Base-by-base conservation (phyloP, 1,284 basidiomycete species). In the Abortiporus biennis region DNA sequence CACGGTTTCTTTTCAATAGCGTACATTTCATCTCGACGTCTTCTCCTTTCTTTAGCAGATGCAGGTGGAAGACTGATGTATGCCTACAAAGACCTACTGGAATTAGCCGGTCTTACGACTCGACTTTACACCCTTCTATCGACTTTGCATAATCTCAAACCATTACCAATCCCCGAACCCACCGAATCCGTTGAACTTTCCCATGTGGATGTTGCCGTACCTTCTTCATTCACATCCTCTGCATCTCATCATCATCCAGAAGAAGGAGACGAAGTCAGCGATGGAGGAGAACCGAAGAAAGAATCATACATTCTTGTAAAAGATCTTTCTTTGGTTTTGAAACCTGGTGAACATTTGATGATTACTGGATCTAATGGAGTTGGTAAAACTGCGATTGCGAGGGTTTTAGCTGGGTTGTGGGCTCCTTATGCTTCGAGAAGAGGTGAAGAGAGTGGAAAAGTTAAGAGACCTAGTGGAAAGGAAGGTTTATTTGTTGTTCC, bases 1-100 rank as follows among this genome's bases (percentile, higher is more conserved):
- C n/a, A n/a, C n/a, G n/a, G 22, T 15, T 20, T 36, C 3, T 37
- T 3, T 9, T 25, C 15, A 11, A 13, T 48, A 92, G 90, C 84
- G n/a, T 98, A 98, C 62, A 92, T 98, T 44, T 95, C 93, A 17
- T 96, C 94, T 49, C 79, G 93, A n/a, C 78, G 94, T 16, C 75
- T 98, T 3, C 73, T 98, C 2, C 73, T 98, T 25, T 93, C 93
- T 0, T 78, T 97, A 4, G 93, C 94, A 3, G 94, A 99, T 55
- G 95, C 94, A 0, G 95, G 94, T 16, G 92, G 93, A 2, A 75
- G 92, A 27, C 68, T 96, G 32, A 92, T 92, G 89, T 91, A 90
- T 58, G 85, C 87, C 5, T 90, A 92, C 63, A 92, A 92, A 57
- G 92, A 95, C 54, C 71, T 99, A 1, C 82, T 96, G 32, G 91